phyloP scores from a whole-genome alignment of 805 yeast species.

The Saccharomyces jurei region DNA sequence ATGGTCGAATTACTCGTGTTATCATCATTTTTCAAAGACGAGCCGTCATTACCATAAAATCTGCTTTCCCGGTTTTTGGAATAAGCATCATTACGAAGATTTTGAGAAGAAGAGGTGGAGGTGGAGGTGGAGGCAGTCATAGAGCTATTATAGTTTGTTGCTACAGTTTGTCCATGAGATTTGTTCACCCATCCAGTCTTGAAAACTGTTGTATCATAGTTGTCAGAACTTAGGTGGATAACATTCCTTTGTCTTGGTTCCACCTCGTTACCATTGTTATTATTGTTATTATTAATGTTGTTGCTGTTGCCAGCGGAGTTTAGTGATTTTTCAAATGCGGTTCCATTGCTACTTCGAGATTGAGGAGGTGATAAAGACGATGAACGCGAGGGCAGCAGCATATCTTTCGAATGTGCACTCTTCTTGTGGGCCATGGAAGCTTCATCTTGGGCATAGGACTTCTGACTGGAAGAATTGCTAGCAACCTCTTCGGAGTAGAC shows the following conservation, averaged over 20 bases:
- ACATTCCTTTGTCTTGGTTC: background rate
- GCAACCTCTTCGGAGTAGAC: constrained; percentile 2
- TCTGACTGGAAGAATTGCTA: constrained; percentile 1
- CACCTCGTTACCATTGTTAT: background rate
- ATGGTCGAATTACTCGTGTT: constrained; percentile 1
- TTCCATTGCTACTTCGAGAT: background rate
- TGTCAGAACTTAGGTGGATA: constrained; percentile 20
- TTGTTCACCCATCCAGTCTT: constrained; percentile 58
- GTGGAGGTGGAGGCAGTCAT: constrained; percentile 9
- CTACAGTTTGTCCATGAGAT: constrained; percentile 27
- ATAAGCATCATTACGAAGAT: background rate
- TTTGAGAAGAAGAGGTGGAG: constrained; percentile 2
- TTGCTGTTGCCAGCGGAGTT: background rate
- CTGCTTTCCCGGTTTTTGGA: constrained; percentile 21
- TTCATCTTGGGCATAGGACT: background rate
- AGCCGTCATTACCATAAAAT: constrained; percentile 11
- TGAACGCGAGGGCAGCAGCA: background rate
- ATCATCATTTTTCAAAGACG: constrained; percentile 1
- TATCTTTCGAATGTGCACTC: background rate
- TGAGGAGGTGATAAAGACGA: background rate
- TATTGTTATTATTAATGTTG: background rate
- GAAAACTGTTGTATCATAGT: constrained; percentile 34
- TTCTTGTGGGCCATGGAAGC: background rate
- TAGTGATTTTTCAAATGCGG: background rate
- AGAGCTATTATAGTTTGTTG: background rate